These are phyloP conservation scores for Starmera caribaea DNA, from an alignment of 805 yeast species.

Conservation along the genomic window DNA sequence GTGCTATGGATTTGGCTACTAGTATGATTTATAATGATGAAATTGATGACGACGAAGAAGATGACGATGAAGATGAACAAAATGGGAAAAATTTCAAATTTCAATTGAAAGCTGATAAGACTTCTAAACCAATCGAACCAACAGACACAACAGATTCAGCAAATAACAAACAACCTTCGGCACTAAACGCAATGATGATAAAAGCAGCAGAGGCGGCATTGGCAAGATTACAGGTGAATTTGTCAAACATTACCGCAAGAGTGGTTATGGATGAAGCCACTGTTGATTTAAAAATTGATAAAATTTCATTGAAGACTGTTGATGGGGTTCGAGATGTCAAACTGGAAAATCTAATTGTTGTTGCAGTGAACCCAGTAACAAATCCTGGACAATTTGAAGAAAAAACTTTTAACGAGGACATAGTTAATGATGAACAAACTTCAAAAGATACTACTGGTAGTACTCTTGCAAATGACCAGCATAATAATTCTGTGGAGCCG, in stretches of 20 bases:
- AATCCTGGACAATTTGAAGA: constrained; percentile 10
- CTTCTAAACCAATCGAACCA: constrained; percentile 8
- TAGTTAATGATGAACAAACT: constrained; percentile 4
- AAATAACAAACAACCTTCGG: constrained; percentile 16
- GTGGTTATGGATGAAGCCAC: constrained; percentile 37
- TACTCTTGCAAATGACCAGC: neutral
- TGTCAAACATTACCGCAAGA: constrained; percentile 37
- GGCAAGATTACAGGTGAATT: constrained; percentile 44
- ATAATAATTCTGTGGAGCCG: constrained; percentile 17
- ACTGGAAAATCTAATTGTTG: constrained; percentile 29
- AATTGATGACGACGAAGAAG: constrained; percentile 13
- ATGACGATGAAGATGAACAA: constrained; percentile 5
- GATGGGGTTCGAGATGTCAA: constrained; percentile 37
- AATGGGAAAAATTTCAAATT: neutral
- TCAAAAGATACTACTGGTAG: constrained; percentile 11
- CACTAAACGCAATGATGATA: constrained; percentile 47
- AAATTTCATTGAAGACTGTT: constrained; percentile 25
- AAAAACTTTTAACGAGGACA: constrained; percentile 1
- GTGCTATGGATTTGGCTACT: constrained; percentile 66
- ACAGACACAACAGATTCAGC: constrained; percentile 4
- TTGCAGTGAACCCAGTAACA: constrained; percentile 31
- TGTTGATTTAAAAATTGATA: constrained; percentile 23
- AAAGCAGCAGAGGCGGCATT: constrained; percentile 61
- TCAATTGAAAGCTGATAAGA: constrained; percentile 3
- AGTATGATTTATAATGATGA: constrained; percentile 29